phyloP scores from a whole-genome alignment of 805 yeast species.

The Saturnispora besseyi region DNA sequence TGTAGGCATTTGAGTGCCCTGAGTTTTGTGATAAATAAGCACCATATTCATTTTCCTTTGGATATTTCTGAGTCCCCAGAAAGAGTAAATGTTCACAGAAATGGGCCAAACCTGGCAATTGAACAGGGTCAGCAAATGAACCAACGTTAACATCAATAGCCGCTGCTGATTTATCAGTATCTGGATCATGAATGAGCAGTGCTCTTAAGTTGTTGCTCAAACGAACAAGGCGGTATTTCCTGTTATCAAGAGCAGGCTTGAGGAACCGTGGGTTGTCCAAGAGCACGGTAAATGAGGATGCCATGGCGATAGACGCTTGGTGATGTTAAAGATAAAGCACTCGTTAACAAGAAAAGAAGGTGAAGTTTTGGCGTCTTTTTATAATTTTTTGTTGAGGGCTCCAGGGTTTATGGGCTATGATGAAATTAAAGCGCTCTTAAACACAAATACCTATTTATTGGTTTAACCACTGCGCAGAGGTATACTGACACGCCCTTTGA shows the following conservation, averaged over 20 bases:
- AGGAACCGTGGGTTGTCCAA: slow-evolving; percentile 15
- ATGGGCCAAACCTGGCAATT: slow-evolving; percentile 69
- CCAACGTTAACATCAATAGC: slow-evolving; percentile 75
- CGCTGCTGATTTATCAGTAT: slow-evolving; percentile 70
- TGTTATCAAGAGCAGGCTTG: slow-evolving; percentile 58
- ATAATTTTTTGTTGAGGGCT: too few species aligned
- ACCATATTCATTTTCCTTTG: slow-evolving; percentile 64
- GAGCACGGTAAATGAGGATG: not conserved
- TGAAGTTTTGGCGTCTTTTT: not conserved
- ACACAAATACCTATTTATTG: too few species aligned
- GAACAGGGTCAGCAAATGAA: slow-evolving; percentile 57
- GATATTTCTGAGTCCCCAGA: slow-evolving; percentile 74
- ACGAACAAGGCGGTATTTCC: slow-evolving; percentile 60
- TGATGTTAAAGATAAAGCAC: not conserved
- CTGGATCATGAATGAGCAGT: slow-evolving; percentile 56
- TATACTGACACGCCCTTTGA: not conserved
- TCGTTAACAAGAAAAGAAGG: not conserved
- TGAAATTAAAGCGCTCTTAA: too few species aligned
- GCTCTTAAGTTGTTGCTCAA: slow-evolving; percentile 51
- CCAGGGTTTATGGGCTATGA: too few species aligned
- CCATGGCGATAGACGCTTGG: not conserved
- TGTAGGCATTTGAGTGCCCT: slow-evolving; percentile 88
- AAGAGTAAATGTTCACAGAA: slow-evolving; percentile 66
- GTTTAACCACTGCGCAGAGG: not conserved
- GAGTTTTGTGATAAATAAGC: slow-evolving; percentile 73